Percentiles rank a stretch among this genome's conserved stretches.
Evolutionary conservation across 2,329 filamentous ascomycete species (phyloP).

Genomic region (Chaetomium strumarium): DNA sequence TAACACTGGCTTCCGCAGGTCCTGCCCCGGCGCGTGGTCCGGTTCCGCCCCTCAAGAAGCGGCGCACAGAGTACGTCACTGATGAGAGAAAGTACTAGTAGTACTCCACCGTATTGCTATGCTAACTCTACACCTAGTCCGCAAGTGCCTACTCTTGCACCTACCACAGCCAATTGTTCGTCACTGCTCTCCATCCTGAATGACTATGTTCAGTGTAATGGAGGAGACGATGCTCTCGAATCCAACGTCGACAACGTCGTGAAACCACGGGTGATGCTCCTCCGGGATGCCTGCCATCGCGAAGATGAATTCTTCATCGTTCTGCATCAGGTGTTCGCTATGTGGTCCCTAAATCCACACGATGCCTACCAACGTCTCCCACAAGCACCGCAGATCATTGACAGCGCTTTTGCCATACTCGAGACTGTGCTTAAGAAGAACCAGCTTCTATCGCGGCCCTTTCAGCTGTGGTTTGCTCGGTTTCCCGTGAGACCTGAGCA

Average conservation of each 20-base stretch:
- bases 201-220: conserved; percentile 9
- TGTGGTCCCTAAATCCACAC: conserved; percentile 40
- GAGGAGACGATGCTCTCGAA: conserved; percentile 23
- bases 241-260: conserved; percentile 39
- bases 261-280: conserved; percentile 44
- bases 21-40: not conserved
- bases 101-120: no score
- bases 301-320: conserved; percentile 59
- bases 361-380: conserved; percentile 34
- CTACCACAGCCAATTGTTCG: not conserved
- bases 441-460: conserved; percentile 24
- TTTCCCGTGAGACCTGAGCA: conserved; percentile 31
- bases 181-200: conserved; percentile 8
- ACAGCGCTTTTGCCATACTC: conserved; percentile 32
- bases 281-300: conserved; percentile 49
- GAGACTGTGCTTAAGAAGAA: conserved; percentile 36
- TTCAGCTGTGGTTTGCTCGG: conserved; percentile 31
- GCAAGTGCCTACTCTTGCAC: not conserved
- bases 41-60: conserved; percentile 14
- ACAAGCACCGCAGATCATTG: conserved; percentile 26
- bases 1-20: not conserved
- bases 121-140: not conserved
- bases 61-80: conserved; percentile 19
- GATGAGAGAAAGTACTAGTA: not conserved
- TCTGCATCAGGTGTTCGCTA: conserved; percentile 60